Base-by-base conservation (phyloP, 2,329 filamentous ascomycete genomes). In the Pseudocercospora fuligena region DNA sequence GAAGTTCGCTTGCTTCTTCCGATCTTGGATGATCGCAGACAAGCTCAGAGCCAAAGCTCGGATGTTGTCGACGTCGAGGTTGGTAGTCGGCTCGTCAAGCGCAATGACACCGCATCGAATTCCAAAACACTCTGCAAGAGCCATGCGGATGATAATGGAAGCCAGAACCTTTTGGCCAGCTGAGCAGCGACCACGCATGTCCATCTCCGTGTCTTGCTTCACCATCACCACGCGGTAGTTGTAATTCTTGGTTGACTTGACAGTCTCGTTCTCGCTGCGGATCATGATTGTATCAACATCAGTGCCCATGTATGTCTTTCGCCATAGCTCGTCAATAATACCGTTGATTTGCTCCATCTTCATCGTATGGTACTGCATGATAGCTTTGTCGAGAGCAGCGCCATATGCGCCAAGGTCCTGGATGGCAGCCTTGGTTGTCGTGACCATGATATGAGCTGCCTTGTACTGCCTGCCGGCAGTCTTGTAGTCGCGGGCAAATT, bases 311-410 rank as follows among this genome's bases (percentile, higher is more conserved):
- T 99, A 99, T 1, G 95, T 97, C 76, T 90, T 91, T 80, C 92
- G 92, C 95, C 95, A 99, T n/a, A 99, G 86, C 78, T 99, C 95
- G 70, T 92, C 92, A 60, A 96, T 90, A 78, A 97, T 97, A 64
- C 89, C 87, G 80, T 99, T 99, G 78, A 99, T 94, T 78, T 99
- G 94, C 73, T 95, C 92, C 95, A 99, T 99, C 84, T 99, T 99
- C 77, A 97, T 83, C 31, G 90, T 87, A 82, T 99, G 95, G 77
- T 94, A 99, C 75, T 92, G 92, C 92, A 99, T 97, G 75, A 99
- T 96, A 56, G 95, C 96, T 76, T 95, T 93, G 82, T 98, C 94
- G 12, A 99, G 86, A 7, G 95, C 95, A 9, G 88, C 85, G 51
- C 88, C 86, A 77, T 97, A 98, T 47, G 92, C 90, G 6, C 86